Evolutionary conservation across 2,329 filamentous ascomycete genomes (phyloP).

Genomic region (Penicillium sp.): DNA sequence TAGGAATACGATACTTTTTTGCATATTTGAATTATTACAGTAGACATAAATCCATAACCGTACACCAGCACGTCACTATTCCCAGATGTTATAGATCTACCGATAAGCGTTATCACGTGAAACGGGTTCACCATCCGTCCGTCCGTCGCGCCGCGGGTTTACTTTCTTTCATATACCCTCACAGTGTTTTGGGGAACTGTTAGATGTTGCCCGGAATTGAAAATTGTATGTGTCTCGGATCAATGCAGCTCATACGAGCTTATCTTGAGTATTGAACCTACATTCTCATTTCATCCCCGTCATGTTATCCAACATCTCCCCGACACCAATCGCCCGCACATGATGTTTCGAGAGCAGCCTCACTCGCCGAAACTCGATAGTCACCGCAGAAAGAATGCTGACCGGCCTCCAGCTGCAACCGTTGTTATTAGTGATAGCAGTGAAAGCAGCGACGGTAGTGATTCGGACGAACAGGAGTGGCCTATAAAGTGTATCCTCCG

Average conservation of each 20-base stretch:
- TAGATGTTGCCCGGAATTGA: slow-evolving; percentile 1
- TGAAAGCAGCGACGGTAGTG: slow-evolving; percentile 6
- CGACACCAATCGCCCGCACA: slow-evolving; percentile 1
- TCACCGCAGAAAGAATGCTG: slow-evolving; percentile 13
- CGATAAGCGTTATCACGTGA: slow-evolving; percentile 28
- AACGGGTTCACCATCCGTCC: slow-evolving; percentile 20
- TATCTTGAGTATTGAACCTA: slow-evolving; percentile 1
- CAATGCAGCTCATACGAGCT: slow-evolving; percentile 2
- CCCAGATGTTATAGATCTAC: background rate
- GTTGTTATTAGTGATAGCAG: slow-evolving; percentile 1
- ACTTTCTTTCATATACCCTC: slow-evolving; percentile 13
- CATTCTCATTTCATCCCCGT: slow-evolving; percentile 3
- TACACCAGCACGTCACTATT: background rate
- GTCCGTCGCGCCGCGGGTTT: slow-evolving; percentile 10
- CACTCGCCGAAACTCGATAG: slow-evolving; percentile 1
- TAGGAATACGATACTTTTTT: background rate
- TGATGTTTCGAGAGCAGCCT: slow-evolving; percentile 2
- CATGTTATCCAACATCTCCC: slow-evolving; percentile 2
- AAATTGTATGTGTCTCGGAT: slow-evolving; percentile 3
- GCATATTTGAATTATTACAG: background rate
- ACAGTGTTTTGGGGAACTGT: background rate
- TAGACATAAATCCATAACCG: background rate
- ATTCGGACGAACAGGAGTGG: slow-evolving; percentile 26
- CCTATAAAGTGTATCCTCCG: slow-evolving; percentile 32
- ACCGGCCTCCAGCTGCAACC: slow-evolving; percentile 10